These are phyloP conservation scores for Erodium maritimum DNA, from an alignment of 345 rosid species.

Conservation along the genomic window DNA sequence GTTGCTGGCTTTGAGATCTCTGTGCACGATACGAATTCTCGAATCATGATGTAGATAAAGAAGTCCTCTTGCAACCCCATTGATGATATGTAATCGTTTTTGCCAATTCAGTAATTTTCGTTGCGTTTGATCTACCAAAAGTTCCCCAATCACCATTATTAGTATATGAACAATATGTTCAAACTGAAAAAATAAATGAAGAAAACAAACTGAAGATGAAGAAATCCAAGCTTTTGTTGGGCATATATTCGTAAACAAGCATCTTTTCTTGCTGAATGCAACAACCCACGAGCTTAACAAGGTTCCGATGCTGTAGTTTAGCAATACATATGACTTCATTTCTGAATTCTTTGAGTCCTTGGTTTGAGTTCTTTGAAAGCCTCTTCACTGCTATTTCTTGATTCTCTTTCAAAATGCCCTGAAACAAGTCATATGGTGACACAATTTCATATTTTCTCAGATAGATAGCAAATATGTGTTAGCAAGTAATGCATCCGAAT, in stretches of 20 bases:
- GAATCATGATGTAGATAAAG: constrained; percentile 44
- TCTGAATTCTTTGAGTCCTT: neutral
- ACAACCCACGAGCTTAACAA: neutral
- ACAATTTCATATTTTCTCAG: neutral
- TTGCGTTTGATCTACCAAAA: neutral
- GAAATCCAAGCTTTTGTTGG: neutral
- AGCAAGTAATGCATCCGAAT: neutral
- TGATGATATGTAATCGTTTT: neutral
- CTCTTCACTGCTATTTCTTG: neutral
- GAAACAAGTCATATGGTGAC: neutral
- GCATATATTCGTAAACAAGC: neutral
- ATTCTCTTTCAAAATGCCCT: neutral
- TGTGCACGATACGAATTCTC: constrained; percentile 4
- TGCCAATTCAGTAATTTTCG: neutral
- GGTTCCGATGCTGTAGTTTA: neutral
- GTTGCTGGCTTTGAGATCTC: neutral
- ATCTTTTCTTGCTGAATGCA: neutral
- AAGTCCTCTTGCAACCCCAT: constrained; percentile 18
- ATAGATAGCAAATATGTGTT: neutral
- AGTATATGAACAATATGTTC: no score
- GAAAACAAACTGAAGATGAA: neutral
- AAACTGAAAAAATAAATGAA: neutral
- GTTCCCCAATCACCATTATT: no score
- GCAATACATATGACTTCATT: neutral
- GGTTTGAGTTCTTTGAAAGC: neutral